Evolutionary conservation across 2,329 filamentous ascomycete genomes (phyloP).

Genomic region (Colletotrichum siamense): DNA sequence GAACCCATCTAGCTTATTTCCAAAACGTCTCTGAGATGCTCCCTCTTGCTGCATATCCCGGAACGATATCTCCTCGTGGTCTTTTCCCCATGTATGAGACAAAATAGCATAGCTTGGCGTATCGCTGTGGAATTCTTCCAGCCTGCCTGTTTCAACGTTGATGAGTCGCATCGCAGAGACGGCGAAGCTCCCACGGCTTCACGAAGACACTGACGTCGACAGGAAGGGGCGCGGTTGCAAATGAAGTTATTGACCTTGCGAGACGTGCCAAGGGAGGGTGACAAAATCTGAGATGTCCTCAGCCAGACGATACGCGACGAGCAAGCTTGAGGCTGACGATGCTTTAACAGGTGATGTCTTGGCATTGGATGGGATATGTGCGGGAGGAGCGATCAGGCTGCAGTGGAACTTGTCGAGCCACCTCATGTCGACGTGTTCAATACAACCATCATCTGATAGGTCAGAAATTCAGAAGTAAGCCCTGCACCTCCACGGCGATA

Average conservation of each 20-base stretch:
- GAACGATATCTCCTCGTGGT: neutral
- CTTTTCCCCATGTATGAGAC: neutral
- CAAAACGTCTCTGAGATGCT: accelerated
- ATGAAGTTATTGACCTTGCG: neutral
- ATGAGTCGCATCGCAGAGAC: neutral
- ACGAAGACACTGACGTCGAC: accelerated
- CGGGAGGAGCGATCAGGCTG: neutral
- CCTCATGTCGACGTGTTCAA: accelerated
- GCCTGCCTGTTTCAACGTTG: neutral
- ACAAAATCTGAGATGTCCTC: no score
- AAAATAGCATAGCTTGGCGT: neutral
- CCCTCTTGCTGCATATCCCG: neutral
- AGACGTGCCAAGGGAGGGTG: no score
- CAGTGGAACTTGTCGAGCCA: neutral
- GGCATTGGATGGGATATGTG: neutral
- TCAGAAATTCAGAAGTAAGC: neutral
- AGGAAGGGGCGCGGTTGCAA: accelerated
- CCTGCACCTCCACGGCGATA: neutral
- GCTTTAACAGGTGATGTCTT: accelerated
- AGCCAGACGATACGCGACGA: no score
- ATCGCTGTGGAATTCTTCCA: neutral
- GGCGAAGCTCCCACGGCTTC: accelerated
- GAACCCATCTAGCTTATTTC: neutral
- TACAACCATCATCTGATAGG: neutral
- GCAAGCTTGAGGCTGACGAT: neutral